Evolutionary conservation across 176 grass and related monocot genomes (phyloP).

Genomic region (Metroxylon sagu): DNA sequence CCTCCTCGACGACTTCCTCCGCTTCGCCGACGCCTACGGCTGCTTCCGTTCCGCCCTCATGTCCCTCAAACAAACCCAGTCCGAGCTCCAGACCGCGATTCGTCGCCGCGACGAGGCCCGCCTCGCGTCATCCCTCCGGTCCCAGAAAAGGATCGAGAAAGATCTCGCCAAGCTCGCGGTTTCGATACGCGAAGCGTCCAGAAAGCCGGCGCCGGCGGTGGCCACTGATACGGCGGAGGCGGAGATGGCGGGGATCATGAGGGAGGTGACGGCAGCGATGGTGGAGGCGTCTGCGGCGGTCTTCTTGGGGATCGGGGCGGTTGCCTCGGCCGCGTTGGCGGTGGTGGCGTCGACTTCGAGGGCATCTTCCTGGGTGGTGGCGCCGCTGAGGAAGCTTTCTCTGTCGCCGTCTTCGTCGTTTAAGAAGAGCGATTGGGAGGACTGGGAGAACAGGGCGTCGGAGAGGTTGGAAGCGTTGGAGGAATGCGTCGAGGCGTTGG

Average conservation of each 20-base stretch:
- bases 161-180: constrained; percentile 32
- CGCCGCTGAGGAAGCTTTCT: constrained; percentile 30
- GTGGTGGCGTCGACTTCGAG: neutral
- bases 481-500: constrained; percentile 39
- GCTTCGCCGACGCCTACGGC: constrained; percentile 57
- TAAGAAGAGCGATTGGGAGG: constrained; percentile 19
- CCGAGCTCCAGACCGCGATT: constrained; percentile 27
- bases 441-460: constrained; percentile 23
- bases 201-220: neutral
- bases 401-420: constrained; percentile 13
- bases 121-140: constrained; percentile 17
- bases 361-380: constrained; percentile 9
- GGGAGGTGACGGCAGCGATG: constrained; percentile 33
- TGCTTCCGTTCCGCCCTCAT: constrained; percentile 39
- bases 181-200: neutral
- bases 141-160: constrained; percentile 35
- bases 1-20: constrained; percentile 60
- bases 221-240: constrained; percentile 12
- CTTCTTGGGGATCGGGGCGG: constrained; percentile 30
- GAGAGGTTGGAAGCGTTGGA: constrained; percentile 60
- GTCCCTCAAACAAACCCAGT: constrained; percentile 35
- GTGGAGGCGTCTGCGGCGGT: constrained; percentile 29
- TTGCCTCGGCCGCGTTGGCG: constrained; percentile 23
- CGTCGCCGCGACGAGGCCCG: constrained; percentile 36
- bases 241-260: constrained; percentile 31